Evolutionary conservation across 371 early-diverging fungal genomes (phyloP).

Genomic region (Apophysomyces variabilis): DNA sequence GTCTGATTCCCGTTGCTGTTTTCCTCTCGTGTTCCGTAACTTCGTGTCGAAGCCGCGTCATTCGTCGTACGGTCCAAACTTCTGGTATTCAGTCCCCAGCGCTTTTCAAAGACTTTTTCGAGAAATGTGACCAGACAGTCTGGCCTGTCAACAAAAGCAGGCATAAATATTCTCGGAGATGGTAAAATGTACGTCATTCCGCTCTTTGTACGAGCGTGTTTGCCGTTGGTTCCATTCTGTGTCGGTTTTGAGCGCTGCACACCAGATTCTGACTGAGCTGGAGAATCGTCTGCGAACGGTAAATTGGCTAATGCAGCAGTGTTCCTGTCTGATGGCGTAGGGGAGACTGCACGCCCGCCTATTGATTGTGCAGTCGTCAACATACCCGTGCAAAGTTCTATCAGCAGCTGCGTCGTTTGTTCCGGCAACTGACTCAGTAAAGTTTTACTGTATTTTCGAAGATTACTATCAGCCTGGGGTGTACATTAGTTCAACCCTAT

Average conservation of each 20-base stretch:
- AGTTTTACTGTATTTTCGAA: slow-evolving; percentile 80
- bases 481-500: background rate
- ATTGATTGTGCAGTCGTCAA: slow-evolving; percentile 25
- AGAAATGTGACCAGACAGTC: slow-evolving; percentile 75
- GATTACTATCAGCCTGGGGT: slow-evolving; percentile 56
- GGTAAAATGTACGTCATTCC: slow-evolving; percentile 49
- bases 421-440: slow-evolving; percentile 75
- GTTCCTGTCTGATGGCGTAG: slow-evolving; percentile 36
- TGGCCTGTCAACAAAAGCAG: slow-evolving; percentile 76
- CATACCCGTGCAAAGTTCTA: slow-evolving; percentile 71
- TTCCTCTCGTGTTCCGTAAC: slow-evolving; percentile 23
- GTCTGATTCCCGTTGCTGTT: slow-evolving; percentile 8
- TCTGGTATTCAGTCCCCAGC: slow-evolving; percentile 47
- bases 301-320: slow-evolving; percentile 37
- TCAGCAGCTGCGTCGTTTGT: slow-evolving; percentile 80
- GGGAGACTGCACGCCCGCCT: slow-evolving; percentile 21
- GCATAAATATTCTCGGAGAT: slow-evolving; percentile 66
- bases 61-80: slow-evolving; percentile 14
- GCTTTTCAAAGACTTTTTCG: slow-evolving; percentile 67
- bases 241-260: slow-evolving; percentile 14
- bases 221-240: slow-evolving; percentile 15
- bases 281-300: slow-evolving; percentile 39
- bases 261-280: slow-evolving; percentile 16
- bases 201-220: slow-evolving; percentile 18
- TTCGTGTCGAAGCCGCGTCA: slow-evolving; percentile 24